Percentiles rank a stretch among this genome's conserved stretches.
Evolutionary conservation across 176 grass and related monocot genomes (phyloP).

Genomic region (Metroxylon sagu): DNA sequence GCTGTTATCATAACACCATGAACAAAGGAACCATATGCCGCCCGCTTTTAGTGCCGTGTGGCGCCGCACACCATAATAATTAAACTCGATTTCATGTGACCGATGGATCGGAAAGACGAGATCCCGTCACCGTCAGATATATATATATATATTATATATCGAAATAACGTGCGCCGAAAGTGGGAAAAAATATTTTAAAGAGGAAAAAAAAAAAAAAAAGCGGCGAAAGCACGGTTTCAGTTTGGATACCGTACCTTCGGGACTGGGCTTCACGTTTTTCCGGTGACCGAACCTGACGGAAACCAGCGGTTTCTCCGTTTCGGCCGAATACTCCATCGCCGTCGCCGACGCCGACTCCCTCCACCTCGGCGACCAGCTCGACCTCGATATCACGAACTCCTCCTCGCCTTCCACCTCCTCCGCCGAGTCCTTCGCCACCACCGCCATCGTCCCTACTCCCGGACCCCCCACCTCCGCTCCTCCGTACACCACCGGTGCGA

Average conservation of each 20-base stretch:
- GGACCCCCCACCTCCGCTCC: neutral
- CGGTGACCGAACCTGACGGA: conserved; percentile 42
- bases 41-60: too few relatives aligned
- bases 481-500: too few relatives aligned
- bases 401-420: conserved; percentile 17
- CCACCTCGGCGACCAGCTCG: conserved; percentile 37
- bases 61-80: too few relatives aligned
- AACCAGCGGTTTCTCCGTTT: conserved; percentile 48
- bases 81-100: too few relatives aligned
- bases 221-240: neutral
- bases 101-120: too few relatives aligned
- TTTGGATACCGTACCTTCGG: conserved; percentile 48
- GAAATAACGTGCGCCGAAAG: too few relatives aligned
- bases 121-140: too few relatives aligned
- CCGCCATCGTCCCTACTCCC: neutral
- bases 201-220: too few relatives aligned
- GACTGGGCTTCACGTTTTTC: conserved; percentile 54
- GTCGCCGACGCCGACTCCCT: conserved; percentile 10
- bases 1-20: too few relatives aligned
- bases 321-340: conserved; percentile 3
- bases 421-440: neutral
- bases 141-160: too few relatives aligned
- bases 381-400: conserved; percentile 48
- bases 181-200: too few relatives aligned
- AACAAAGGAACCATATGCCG: too few relatives aligned